These are phyloP conservation scores for Pachysandra terminalis DNA, from an alignment of 164 flowering plant genomes.

Conservation along the genomic window DNA sequence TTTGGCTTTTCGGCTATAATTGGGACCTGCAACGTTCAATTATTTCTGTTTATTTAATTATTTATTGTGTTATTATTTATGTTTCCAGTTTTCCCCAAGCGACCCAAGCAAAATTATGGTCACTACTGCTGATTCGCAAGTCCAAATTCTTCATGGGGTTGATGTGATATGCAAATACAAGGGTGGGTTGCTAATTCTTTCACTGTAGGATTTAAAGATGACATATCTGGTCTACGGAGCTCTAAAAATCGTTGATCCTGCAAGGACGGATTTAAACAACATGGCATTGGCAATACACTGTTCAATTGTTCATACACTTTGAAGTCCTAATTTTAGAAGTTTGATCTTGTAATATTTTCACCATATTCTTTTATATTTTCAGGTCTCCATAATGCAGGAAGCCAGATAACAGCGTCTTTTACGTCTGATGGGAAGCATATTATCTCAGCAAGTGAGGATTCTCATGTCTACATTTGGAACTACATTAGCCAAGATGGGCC, in stretches of 20 bases:
- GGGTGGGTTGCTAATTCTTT: conserved; percentile 36
- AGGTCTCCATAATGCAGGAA: conserved; percentile 47
- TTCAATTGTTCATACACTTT: no score
- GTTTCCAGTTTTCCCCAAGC: conserved; percentile 60
- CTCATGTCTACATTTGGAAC: conserved; percentile 67
- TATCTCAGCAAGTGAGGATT: conserved; percentile 67
- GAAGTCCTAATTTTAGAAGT: no score
- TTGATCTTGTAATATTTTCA: neutral
- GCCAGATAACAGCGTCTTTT: conserved; percentile 60
- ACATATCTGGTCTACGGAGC: no score
- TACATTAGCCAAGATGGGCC: conserved; percentile 28
- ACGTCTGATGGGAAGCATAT: conserved; percentile 70
- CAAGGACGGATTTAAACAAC: neutral
- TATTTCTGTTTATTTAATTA: neutral
- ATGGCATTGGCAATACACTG: no score
- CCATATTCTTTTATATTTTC: conserved; percentile 3
- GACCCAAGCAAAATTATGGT: conserved; percentile 59
- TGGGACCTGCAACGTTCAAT: neutral
- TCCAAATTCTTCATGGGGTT: conserved; percentile 48
- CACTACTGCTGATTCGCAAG: conserved; percentile 70
- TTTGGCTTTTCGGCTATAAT: neutral
- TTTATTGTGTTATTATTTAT: no score
- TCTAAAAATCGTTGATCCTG: neutral
- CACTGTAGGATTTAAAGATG: neutral
- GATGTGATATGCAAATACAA: conserved; percentile 54